These are phyloP conservation scores for Alternaria conjuncta DNA, from an alignment of 2,329 filamentous ascomycete species.

Conservation along the genomic window DNA sequence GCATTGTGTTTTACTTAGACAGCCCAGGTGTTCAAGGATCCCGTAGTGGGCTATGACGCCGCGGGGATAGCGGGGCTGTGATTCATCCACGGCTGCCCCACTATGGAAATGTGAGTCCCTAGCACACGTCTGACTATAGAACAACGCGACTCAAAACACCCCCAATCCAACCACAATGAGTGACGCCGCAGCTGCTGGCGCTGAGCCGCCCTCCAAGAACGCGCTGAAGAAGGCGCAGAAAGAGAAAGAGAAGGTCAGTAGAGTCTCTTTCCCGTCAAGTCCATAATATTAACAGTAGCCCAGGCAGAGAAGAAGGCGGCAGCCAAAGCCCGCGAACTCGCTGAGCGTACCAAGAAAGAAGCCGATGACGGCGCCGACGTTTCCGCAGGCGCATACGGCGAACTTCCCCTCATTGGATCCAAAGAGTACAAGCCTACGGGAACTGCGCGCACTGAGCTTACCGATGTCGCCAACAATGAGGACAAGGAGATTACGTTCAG, in stretches of 20 bases:
- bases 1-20: background rate
- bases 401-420: constrained; percentile 65
- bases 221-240: constrained; percentile 52
- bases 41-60: constrained; percentile 19
- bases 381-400: constrained; percentile 80
- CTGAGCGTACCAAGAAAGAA: constrained; percentile 59
- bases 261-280: background rate
- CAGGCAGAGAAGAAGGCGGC: constrained; percentile 52
- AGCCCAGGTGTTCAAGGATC: background rate
- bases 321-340: constrained; percentile 59
- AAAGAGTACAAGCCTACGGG: constrained; percentile 59
- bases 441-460: constrained; percentile 65
- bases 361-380: constrained; percentile 70
- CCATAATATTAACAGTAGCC: constrained; percentile 11
- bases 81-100: constrained; percentile 24
- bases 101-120: constrained; percentile 11
- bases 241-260: constrained; percentile 49
- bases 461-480: constrained; percentile 43
- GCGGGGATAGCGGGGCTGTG: constrained; percentile 23
- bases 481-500: constrained; percentile 70
- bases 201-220: constrained; percentile 48
- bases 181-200: constrained; percentile 35
- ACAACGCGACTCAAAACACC: constrained; percentile 1
- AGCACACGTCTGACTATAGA: background rate
- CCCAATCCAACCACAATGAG: constrained; percentile 32